Conservation (phyloP, 495 filamentous ascomycete species). For the Zalerion maritima region DNA sequence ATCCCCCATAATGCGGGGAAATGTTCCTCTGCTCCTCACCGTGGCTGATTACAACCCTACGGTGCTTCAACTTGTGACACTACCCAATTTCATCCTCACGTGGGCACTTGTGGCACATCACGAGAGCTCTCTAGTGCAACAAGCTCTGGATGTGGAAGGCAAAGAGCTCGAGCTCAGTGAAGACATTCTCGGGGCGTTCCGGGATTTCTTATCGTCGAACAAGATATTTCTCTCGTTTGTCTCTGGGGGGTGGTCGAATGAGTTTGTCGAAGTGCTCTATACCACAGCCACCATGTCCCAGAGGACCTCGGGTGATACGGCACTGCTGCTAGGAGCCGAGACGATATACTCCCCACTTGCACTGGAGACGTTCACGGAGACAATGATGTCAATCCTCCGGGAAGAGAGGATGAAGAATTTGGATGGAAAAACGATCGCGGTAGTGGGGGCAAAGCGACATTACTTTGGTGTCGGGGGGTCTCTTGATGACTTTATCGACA, state of each 20-base stretch:
- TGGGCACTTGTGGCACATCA: conserved; percentile 45
- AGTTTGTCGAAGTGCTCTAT: conserved; percentile 46
- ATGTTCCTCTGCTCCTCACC: conserved; percentile 40
- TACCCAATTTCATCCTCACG: conserved; percentile 75
- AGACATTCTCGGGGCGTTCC: conserved; percentile 47
- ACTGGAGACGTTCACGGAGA: conserved; percentile 56
- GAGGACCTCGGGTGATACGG: too few relatives aligned
- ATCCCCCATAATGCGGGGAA: conserved; percentile 11
- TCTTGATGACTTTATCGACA: conserved; percentile 69
- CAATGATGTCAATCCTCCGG: conserved; percentile 49
- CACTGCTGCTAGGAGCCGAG: conserved; percentile 75
- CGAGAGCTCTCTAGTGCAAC: conserved; percentile 15
- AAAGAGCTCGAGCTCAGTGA: conserved; percentile 66
- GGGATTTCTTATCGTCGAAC: conserved; percentile 34
- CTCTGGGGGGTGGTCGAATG: conserved; percentile 68
- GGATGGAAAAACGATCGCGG: conserved; percentile 37
- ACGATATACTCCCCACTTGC: conserved; percentile 86
- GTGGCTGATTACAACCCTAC: conserved; percentile 82
- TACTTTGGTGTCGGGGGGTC: conserved; percentile 96
- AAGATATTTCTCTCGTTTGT: conserved; percentile 56
- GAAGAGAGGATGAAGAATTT: conserved; percentile 27
- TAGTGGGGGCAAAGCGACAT: conserved; percentile 83
- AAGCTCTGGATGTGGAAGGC: conserved; percentile 36
- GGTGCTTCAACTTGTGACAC: conserved; percentile 72
- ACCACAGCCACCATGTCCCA: conserved; percentile 18